A percentile compares a stretch with the other conserved stretches of the same genome.
Conservation (phyloP, 2,329 filamentous ascomycete genomes). For the Stagonosporopsis vannaccii region DNA sequence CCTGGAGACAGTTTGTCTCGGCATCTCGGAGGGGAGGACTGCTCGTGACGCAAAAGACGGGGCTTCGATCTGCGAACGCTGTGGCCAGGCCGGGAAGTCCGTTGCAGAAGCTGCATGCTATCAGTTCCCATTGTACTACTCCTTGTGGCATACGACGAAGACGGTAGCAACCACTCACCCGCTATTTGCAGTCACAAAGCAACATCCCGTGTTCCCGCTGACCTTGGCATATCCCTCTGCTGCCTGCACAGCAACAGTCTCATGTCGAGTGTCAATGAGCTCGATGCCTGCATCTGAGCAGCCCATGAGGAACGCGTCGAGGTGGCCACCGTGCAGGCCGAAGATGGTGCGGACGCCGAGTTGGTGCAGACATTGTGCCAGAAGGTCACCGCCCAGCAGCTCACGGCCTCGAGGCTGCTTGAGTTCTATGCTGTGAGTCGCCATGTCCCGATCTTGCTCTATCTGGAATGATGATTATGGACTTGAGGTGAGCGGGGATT, state of each 20-base stretch:
- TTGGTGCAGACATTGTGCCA: slow-evolving; percentile 54
- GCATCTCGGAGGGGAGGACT: slow-evolving; percentile 55
- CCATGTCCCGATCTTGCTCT: slow-evolving; percentile 3
- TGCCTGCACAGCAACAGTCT: slow-evolving; percentile 58
- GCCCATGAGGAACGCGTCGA: slow-evolving; percentile 58
- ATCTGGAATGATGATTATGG: neutral
- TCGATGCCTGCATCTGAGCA: slow-evolving; percentile 51
- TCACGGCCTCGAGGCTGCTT: slow-evolving; percentile 49
- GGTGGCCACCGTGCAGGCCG: slow-evolving; percentile 57
- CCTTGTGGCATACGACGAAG: neutral
- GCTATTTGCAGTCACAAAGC: slow-evolving; percentile 59
- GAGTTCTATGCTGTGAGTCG: slow-evolving; percentile 27
- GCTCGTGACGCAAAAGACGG: slow-evolving; percentile 56
- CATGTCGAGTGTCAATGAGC: slow-evolving; percentile 57
- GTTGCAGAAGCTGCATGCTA: slow-evolving; percentile 52
- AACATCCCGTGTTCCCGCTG: slow-evolving; percentile 54
- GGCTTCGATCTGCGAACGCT: slow-evolving; percentile 55
- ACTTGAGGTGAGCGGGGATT: neutral
- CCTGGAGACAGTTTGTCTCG: slow-evolving; percentile 57
- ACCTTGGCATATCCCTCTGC: slow-evolving; percentile 57
- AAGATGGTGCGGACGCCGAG: slow-evolving; percentile 56
- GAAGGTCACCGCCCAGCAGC: slow-evolving; percentile 55
- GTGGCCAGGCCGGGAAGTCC: slow-evolving; percentile 56
- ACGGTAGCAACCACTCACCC: slow-evolving; percentile 42
- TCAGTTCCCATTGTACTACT: neutral